Evolutionary conservation across 805 yeast species (phyloP), one percentile per base, ranked within the genome.

Genomic region (Saccharomycopsis guyanensis): DNA sequence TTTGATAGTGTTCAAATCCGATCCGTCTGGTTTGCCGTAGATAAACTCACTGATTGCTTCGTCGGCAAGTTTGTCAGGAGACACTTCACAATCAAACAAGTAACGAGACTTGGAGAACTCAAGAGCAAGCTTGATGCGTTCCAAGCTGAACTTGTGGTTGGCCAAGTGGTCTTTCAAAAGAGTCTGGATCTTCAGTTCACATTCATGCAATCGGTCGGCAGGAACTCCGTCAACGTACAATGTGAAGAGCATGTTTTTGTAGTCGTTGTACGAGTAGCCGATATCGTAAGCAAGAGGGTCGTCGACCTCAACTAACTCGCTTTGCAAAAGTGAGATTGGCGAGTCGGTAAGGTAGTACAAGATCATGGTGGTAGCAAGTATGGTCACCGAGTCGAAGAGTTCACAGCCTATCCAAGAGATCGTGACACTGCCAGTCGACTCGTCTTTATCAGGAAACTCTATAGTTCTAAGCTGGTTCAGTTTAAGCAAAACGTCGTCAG

Each of bases 391-490:
- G 36, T 82, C 76, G 7, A 63, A 58, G 33, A 73, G 74, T 12
- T 69, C 65, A 6, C 95, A 95, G 5, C 97, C 97, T 42, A 86
- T 71, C 91, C 95, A 89, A 2, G 84, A 68, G 22, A 93, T 63
- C 15, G 72, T 57, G 1, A 86, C 57, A 56, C 86, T 93, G 32
- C 96, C 95, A 62, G 80, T 75, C 10, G 84, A 70, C 63, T 88
- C 97, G 58, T 87, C 96, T 48, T 77, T 72, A 56, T 93, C 97
- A 2, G 97, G 96, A 57, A 93, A 93, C 49, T 78, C 81, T 22
- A 88, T 74, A 3, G 67, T 70, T 33, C 74, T 70, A 10, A 73
- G 63, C 4, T 70, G 58, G 2, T 66, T 61, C 42, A 72, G 58
- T 2, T 55, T 45, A 34, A 62, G 71, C 5, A 46, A 43, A 13